Evolutionary conservation across 345 rosid genomes (phyloP), one percentile per base, ranked within the genome.

Genomic region (Brassica nigra): DNA sequence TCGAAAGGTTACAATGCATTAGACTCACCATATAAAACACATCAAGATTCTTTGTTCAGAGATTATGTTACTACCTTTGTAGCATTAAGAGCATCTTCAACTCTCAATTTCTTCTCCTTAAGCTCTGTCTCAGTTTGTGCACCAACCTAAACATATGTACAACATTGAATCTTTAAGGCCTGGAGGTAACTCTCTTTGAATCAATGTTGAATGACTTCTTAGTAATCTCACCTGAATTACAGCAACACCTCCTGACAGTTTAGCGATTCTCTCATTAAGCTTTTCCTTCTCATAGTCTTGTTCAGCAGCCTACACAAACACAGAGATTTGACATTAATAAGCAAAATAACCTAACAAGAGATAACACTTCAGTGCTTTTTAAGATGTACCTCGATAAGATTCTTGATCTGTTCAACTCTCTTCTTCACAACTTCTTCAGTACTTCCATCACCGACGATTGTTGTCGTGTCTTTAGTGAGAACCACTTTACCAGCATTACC

Each of bases 51-150:
- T 12, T 37, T 69, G 36, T 27, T 20, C 23, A 12, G 3, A 71
- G 71, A 34, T 54, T n/a, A n/a, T 23, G 34, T 75, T 80, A 92
- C 96, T 80, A 90, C 97, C 96, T 94, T 92, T 2, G 96, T 92
- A 29, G 97, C 98, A 75, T 92, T 92, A 68, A 94, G 98, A 71
- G 97, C 98, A 82, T 94, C 98, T 79, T 94, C 98, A 58, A 94
- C 98, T 81, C 98, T 94, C 77, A 92, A 37, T 72, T 92, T 94
- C 89, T 94, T 94, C 75, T 94, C 98, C 80, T 94, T 94, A 15
- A 94, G 96, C 86, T 90, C 92, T 9, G 94, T 90, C 81, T 90
- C 92, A 44, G 92, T 90, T 85, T 88, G 94, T 39, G 92, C 91
- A 66, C 94, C 94, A 62, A 90, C 91, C 91, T 88, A 65, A n/a